A percentile compares a stretch with the other conserved stretches of the same genome.
Conservation (phyloP, 2,329 filamentous ascomycete genomes). For the Sarocladium kiliense region DNA sequence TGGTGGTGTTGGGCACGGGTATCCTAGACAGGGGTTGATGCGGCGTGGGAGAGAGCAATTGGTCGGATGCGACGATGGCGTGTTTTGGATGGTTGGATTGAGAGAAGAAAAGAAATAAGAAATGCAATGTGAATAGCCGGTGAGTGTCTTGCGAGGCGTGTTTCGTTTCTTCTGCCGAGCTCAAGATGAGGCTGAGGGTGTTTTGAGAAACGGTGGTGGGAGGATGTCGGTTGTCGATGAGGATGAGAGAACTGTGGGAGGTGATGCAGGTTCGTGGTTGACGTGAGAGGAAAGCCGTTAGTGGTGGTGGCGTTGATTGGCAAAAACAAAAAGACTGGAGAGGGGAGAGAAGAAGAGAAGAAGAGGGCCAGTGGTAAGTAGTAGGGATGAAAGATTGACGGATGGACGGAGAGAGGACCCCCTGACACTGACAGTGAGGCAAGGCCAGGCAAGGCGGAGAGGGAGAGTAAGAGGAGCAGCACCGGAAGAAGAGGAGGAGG, state of each 20-base stretch:
- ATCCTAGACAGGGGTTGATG: not conserved
- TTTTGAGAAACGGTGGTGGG: not conserved
- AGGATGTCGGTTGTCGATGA: too few species aligned
- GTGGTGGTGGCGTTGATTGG: not conserved
- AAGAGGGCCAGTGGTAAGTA: too few species aligned
- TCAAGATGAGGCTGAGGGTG: too few species aligned
- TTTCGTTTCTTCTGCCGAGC: too few species aligned
- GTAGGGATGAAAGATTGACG: not conserved
- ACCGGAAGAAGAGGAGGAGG: not conserved
- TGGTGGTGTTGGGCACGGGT: constrained; percentile 2
- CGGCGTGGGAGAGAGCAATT: constrained; percentile 2
- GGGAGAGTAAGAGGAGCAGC: not conserved
- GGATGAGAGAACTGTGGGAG: too few species aligned
- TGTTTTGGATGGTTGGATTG: not conserved
- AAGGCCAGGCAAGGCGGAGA: not conserved
- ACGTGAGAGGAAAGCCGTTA: too few species aligned
- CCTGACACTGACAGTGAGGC: not conserved
- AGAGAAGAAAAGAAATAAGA: not conserved
- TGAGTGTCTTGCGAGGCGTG: not conserved
- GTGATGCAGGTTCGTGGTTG: too few species aligned
- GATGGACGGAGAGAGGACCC: not conserved
- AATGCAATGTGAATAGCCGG: not conserved
- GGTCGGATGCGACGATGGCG: not conserved
- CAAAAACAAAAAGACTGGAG: constrained; percentile 7
- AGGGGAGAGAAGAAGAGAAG: constrained; percentile 3